Base-by-base conservation (phyloP, 1,139 yeast species). In the Hansenula lynferdii region DNA sequence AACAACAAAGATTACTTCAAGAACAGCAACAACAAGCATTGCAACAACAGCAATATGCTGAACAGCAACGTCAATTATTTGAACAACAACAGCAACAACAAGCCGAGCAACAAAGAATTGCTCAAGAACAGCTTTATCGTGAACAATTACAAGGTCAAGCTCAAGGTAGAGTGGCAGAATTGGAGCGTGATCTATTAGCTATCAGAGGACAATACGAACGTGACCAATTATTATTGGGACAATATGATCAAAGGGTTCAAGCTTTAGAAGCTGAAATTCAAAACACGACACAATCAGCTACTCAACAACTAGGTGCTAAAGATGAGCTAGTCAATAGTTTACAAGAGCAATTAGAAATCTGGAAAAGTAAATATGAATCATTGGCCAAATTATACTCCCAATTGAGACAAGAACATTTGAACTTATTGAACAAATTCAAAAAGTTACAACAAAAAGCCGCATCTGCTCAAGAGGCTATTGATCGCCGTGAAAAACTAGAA, bases 391-490 rank as follows among this genome's bases (percentile, higher is more conserved):
- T 90, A 45, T 90, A 90, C 58, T 83, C 96, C 2, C 96, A 89
- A 61, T 70, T 90, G 50, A 83, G 97, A 54, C 95, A 86, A 62
- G 97, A 90, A 60, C 97, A 90, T 60, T 70, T 90, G 56, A 85
- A 82, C 46, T 65, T 89, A 45, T 71, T 90, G 52, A 73, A 85
- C 35, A 84, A 84, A 56, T 84, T 84, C 56, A 90, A 90, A 58
- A 83, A 84, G 50, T 74, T 84, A 40, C 96, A 89, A 61, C 87
- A 89, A 51, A 86, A 85, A 60, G 95, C 94, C 8, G 84, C 90
- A 22, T 84, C 95, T 44, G 96, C 97, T 8, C 96, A 87, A 58
- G 97, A 89, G 60, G 85, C 96, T 0, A 79, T 89, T 45, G 84
- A 84, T 50, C 84, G 81, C 61, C 80, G 90, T 49, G 96, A 89